Evolutionary conservation across 352 stramenopile genomes (phyloP).

Genomic region (Phytopythium montanum): DNA sequence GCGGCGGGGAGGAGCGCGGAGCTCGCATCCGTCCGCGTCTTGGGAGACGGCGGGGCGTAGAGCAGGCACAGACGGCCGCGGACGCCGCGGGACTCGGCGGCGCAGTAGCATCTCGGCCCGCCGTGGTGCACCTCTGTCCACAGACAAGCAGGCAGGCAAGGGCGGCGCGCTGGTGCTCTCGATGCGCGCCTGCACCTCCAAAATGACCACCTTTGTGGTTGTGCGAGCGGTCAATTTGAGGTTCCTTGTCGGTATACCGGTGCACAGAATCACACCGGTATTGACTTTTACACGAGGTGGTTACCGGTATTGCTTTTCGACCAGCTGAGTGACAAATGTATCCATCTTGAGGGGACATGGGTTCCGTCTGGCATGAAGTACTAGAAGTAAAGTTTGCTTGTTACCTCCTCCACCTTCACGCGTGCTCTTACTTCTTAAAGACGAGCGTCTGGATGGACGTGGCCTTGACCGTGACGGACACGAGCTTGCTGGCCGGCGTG

Average conservation of each 20-base stretch:
- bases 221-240: not conserved
- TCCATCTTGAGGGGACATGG: too few relatives aligned
- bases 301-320: too few relatives aligned
- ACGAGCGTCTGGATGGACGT: conserved; percentile 45
- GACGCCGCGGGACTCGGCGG: not conserved
- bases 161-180: not conserved
- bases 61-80: not conserved
- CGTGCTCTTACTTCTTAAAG: conserved; percentile 28
- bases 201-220: not conserved
- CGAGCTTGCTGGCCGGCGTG: conserved; percentile 30
- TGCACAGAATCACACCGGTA: too few relatives aligned
- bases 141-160: too few relatives aligned
- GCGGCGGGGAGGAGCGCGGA: not conserved
- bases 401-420: too few relatives aligned
- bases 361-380: too few relatives aligned
- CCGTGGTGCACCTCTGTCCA: too few relatives aligned
- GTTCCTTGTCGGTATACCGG: too few relatives aligned
- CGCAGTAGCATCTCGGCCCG: conserved; percentile 3
- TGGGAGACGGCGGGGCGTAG: not conserved
- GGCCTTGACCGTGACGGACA: conserved; percentile 27
- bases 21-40: not conserved
- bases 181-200: not conserved
- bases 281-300: too few relatives aligned
- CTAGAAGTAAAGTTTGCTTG: too few relatives aligned
- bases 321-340: too few relatives aligned